phyloP scores from a whole-genome alignment of 1,139 yeast species.

The Sugiyamaella xylanicola region DNA sequence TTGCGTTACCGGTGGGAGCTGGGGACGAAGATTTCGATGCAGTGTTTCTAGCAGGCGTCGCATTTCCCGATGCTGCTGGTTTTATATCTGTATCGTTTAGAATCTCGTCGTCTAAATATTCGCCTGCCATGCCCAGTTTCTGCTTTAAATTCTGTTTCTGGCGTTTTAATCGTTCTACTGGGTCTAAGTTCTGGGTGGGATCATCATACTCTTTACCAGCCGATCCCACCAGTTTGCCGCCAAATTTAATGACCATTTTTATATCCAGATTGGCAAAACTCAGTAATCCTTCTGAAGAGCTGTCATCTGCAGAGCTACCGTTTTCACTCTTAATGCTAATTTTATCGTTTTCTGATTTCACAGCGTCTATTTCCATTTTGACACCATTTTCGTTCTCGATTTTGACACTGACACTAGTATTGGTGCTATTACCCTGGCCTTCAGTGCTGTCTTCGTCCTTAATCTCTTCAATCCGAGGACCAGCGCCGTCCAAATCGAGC shows the following conservation, averaged over 20 bases:
- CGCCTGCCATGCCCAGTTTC: conserved; percentile 49
- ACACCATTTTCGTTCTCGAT: conserved; percentile 24
- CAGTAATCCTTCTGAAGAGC: conserved; percentile 45
- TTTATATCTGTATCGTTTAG: conserved; percentile 41
- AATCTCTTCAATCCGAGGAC: conserved; percentile 24
- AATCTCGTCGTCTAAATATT: conserved; percentile 44
- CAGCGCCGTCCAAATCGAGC: conserved; percentile 19
- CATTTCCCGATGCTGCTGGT: conserved; percentile 22
- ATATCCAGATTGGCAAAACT: conserved; percentile 66
- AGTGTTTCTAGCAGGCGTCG: conserved; percentile 21
- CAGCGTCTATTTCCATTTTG: conserved; percentile 23
- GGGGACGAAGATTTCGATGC: conserved; percentile 26
- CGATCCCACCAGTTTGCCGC: conserved; percentile 71
- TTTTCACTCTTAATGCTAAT: conserved; percentile 23
- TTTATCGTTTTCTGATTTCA: neutral
- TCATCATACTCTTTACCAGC: conserved; percentile 55
- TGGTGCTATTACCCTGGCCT: too few relatives aligned
- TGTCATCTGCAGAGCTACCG: conserved; percentile 28
- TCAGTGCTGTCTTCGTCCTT: conserved; percentile 29
- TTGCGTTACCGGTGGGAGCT: conserved; percentile 24
- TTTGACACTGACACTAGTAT: too few relatives aligned
- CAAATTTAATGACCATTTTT: conserved; percentile 64
- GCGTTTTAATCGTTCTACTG: conserved; percentile 44
- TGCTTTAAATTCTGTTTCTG: conserved; percentile 46
- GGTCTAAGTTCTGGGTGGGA: conserved; percentile 43